phyloP scores from a whole-genome alignment of 1,284 basidiomycete species.

The Naganishia liquefaciens region DNA sequence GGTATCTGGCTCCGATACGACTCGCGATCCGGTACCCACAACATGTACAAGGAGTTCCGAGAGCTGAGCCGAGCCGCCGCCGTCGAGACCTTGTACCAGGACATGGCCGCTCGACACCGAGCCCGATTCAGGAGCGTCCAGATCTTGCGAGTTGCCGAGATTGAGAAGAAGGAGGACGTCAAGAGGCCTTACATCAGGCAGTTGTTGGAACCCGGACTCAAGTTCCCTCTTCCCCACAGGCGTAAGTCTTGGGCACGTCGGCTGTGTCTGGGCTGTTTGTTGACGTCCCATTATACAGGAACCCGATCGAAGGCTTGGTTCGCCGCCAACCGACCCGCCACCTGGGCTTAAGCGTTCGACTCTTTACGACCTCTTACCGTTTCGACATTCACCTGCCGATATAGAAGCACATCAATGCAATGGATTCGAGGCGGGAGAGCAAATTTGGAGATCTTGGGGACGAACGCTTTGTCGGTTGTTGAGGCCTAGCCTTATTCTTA shows the following conservation, averaged over 20 bases:
- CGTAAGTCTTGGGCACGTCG: constrained; percentile 36
- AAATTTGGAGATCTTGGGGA: not conserved
- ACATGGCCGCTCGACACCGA: constrained; percentile 99
- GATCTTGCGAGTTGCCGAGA: constrained; percentile 61
- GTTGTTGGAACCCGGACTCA: constrained; percentile 83
- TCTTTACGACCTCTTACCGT: constrained; percentile 21
- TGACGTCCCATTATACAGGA: constrained; percentile 29
- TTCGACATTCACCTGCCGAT: constrained; percentile 19
- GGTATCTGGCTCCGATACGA: constrained; percentile 99
- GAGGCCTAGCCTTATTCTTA: constrained; percentile 16
- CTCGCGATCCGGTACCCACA: constrained; percentile 96
- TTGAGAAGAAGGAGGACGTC: constrained; percentile 87
- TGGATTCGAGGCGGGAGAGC: not conserved
- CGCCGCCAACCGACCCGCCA: constrained; percentile 55
- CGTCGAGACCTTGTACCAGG: constrained; percentile 96
- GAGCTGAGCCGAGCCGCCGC: constrained; percentile 92
- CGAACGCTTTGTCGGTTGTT: constrained; percentile 17
- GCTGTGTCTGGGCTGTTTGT: too few species aligned
- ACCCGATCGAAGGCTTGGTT: constrained; percentile 56
- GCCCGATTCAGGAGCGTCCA: constrained; percentile 97
- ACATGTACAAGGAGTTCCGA: constrained; percentile 91
- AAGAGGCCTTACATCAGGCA: constrained; percentile 93
- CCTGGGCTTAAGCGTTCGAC: constrained; percentile 48
- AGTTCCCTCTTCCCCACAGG: constrained; percentile 98
- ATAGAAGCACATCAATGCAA: not conserved